These are phyloP conservation scores for Pistacia integerrima DNA, from an alignment of 345 rosid genomes.

Conservation along the genomic window DNA sequence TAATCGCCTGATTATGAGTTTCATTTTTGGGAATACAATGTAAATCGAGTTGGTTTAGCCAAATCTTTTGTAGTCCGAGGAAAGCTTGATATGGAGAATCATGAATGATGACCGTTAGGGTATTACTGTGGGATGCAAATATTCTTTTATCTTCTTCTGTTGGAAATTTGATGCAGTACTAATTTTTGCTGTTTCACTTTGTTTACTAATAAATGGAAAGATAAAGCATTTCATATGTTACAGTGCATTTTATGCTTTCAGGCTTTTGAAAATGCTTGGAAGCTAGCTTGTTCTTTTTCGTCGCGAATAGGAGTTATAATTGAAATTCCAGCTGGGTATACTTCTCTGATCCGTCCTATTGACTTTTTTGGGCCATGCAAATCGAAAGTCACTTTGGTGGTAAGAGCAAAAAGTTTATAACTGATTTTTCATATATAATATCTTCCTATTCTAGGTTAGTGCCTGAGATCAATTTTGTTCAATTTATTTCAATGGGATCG, in stretches of 20 bases:
- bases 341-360: constrained; percentile 61
- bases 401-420: constrained; percentile 24
- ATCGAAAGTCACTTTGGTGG: constrained; percentile 72
- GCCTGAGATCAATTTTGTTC: background rate
- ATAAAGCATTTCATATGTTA: constrained; percentile 1
- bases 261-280: constrained; percentile 75
- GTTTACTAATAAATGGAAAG: background rate
- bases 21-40: background rate
- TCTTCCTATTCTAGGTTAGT: constrained; percentile 4
- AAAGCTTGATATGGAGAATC: background rate
- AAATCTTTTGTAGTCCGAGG: background rate
- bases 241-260: constrained; percentile 26
- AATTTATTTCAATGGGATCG: constrained; percentile 13
- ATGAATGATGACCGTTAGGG: background rate
- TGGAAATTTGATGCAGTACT: background rate
- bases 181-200: background rate
- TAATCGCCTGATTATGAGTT: background rate
- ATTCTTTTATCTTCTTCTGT: background rate
- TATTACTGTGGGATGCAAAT: background rate
- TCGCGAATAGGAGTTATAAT: constrained; percentile 51
- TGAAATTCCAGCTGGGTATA: constrained; percentile 53
- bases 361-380: constrained; percentile 76
- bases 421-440: background rate
- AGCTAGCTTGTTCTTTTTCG: constrained; percentile 60
- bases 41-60: background rate